A percentile compares a stretch with the other conserved stretches of the same genome.
Conservation (phyloP, 768 basidiomycete species). For the Kwoniella dejecticola region DNA sequence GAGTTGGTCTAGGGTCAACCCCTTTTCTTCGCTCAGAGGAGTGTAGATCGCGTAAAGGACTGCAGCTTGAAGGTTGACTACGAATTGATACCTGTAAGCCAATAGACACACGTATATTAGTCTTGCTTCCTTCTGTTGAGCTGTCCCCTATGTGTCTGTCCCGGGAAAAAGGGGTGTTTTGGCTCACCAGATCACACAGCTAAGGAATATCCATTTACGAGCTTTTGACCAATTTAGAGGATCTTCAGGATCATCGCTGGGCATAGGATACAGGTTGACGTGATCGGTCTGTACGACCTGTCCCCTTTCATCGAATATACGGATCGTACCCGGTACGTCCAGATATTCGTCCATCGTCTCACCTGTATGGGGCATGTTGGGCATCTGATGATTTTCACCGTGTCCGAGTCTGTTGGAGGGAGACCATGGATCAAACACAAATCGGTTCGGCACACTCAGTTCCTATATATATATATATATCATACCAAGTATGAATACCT, state of each 20-base stretch:
- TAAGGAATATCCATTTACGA: constrained; percentile 11
- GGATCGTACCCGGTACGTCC: constrained; percentile 3
- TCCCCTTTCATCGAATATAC: not conserved
- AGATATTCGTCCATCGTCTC: not conserved
- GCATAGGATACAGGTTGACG: constrained; percentile 11
- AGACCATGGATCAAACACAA: too few species aligned
- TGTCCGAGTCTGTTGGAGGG: too few species aligned
- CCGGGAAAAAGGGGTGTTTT: too few species aligned
- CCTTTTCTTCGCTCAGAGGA: constrained; percentile 18
- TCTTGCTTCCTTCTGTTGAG: not conserved
- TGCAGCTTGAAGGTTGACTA: not conserved
- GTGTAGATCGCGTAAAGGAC: constrained; percentile 18
- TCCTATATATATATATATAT: too few species aligned
- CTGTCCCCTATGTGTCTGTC: too few species aligned
- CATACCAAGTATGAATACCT: too few species aligned
- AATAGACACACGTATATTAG: not conserved
- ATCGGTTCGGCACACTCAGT: too few species aligned
- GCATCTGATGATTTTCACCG: too few species aligned
- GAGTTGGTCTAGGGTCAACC: constrained; percentile 25
- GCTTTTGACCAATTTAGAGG: constrained; percentile 18
- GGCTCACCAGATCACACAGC: constrained; percentile 12
- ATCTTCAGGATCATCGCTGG: constrained; percentile 20
- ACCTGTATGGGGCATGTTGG: too few species aligned
- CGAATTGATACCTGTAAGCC: constrained; percentile 12
- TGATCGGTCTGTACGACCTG: not conserved